Percentiles rank a stretch among this genome's conserved stretches.
These are phyloP conservation scores for Boletus patriciae DNA, from an alignment of 768 basidiomycete genomes.

Conservation along the genomic window DNA sequence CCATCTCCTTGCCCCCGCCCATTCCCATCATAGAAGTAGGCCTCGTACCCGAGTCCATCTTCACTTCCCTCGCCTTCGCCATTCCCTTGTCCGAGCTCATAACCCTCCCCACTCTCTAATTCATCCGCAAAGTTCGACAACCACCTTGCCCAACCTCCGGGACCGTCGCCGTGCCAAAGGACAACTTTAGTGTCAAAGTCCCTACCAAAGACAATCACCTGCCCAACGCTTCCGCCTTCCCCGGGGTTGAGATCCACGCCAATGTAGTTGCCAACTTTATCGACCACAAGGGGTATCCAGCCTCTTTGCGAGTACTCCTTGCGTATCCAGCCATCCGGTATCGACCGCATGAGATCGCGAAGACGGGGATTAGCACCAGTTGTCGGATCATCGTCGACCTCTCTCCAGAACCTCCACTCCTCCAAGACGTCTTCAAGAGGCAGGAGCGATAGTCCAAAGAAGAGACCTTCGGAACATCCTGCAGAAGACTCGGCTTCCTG, in stretches of 20 bases:
- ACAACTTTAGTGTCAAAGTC: constrained; percentile 99
- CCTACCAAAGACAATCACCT: constrained; percentile 98
- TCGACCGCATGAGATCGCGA: constrained; percentile 77
- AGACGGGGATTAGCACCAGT: constrained; percentile 80
- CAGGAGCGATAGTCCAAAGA: constrained; percentile 92
- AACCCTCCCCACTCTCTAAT: constrained; percentile 86
- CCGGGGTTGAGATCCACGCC: constrained; percentile 92
- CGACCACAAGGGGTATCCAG: constrained; percentile 94
- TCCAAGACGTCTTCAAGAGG: constrained; percentile 91
- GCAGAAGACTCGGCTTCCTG: constrained; percentile 91
- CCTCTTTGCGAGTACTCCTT: constrained; percentile 89
- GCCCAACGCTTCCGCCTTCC: constrained; percentile 72
- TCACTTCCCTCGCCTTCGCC: constrained; percentile 73
- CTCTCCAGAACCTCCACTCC: constrained; percentile 97
- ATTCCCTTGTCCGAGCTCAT: constrained; percentile 62
- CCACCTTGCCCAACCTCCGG: constrained; percentile 94
- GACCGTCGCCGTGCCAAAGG: constrained; percentile 87
- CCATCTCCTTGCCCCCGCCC: constrained; percentile 78
- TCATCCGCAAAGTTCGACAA: constrained; percentile 89
- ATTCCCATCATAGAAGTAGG: constrained; percentile 81
- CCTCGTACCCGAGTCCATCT: constrained; percentile 82
- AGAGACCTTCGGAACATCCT: constrained; percentile 86
- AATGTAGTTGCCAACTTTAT: constrained; percentile 94
- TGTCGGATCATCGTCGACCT: constrained; percentile 83
- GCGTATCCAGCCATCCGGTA: constrained; percentile 88